Evolutionary conservation across 352 stramenopile genomes (phyloP).

Genomic region (Halophytophthora polymorphica): DNA sequence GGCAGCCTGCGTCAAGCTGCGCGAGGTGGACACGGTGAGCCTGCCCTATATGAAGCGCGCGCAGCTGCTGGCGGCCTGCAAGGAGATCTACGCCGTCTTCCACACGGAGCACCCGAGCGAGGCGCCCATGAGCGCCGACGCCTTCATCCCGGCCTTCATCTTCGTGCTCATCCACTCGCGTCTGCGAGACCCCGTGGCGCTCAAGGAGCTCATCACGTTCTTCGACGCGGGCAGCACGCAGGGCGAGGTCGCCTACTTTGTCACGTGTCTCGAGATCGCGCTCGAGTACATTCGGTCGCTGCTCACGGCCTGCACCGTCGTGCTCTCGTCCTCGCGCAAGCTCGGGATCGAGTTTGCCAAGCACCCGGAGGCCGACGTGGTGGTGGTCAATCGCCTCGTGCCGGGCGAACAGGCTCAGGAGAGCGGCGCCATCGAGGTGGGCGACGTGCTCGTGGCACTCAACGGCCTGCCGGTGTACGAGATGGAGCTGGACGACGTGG

Average conservation of each 20-base stretch:
- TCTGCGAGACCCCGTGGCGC: slow-evolving; percentile 59
- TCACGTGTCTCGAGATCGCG: slow-evolving; percentile 85
- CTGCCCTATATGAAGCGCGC: slow-evolving; percentile 82
- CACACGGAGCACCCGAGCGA: slow-evolving; percentile 67
- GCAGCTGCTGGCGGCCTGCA: slow-evolving; percentile 67
- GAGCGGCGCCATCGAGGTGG: slow-evolving; percentile 51
- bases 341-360: slow-evolving; percentile 79
- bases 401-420: slow-evolving; percentile 60
- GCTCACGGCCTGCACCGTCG: slow-evolving; percentile 74
- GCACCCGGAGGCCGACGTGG: slow-evolving; percentile 42
- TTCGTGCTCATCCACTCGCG: slow-evolving; percentile 81
- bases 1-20: slow-evolving; percentile 56
- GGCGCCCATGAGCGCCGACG: slow-evolving; percentile 80
- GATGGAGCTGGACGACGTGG: slow-evolving; percentile 73
- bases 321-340: slow-evolving; percentile 60
- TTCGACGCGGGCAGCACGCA: slow-evolving; percentile 67
- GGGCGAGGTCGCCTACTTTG: slow-evolving; percentile 84
- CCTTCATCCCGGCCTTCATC: slow-evolving; percentile 88
- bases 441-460: slow-evolving; percentile 75
- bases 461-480: slow-evolving; percentile 81
- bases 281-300: slow-evolving; percentile 87
- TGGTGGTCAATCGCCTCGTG: slow-evolving; percentile 58
- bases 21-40: slow-evolving; percentile 74
- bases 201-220: slow-evolving; percentile 81
- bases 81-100: slow-evolving; percentile 82